Percentiles rank a stretch among this genome's conserved stretches.
Conservation (phyloP, 2,329 filamentous ascomycete species). For the Hymenoscyphus infarciens region DNA sequence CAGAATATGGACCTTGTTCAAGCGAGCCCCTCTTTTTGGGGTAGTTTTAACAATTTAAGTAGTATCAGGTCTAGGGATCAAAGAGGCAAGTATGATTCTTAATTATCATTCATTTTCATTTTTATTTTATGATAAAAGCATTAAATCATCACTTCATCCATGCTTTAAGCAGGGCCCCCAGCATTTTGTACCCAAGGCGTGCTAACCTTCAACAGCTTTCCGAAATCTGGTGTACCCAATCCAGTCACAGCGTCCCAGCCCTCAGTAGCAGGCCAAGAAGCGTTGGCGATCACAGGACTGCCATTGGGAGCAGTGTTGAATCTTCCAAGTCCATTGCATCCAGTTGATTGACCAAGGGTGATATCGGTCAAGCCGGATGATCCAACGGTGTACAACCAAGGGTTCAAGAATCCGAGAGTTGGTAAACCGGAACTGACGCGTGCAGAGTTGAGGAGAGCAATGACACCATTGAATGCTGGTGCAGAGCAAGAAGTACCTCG, state of each 20-base stretch:
- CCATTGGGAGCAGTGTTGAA: constrained; percentile 21
- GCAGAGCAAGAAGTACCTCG: constrained; percentile 45
- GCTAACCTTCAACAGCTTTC: constrained; percentile 23
- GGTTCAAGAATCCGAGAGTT: constrained; percentile 55
- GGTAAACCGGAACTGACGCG: constrained; percentile 26
- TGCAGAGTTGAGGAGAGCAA: constrained; percentile 59
- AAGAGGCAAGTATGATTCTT: too few species aligned
- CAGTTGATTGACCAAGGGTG: constrained; percentile 35
- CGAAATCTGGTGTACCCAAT: constrained; percentile 37
- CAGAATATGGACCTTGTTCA: too few species aligned
- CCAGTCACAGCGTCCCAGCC: constrained; percentile 47
- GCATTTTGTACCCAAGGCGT: constrained; percentile 21
- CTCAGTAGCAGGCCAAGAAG: constrained; percentile 39
- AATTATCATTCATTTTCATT: not conserved
- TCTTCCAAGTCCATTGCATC: constrained; percentile 30
- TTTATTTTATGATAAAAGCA: not conserved
- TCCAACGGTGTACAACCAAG: constrained; percentile 52
- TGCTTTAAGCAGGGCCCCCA: constrained; percentile 9
- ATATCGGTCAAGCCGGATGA: constrained; percentile 47
- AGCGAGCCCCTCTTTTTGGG: too few species aligned
- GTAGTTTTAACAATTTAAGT: too few species aligned
- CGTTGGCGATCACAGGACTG: constrained; percentile 30
- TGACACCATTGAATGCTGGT: constrained; percentile 55
- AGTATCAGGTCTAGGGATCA: too few species aligned
- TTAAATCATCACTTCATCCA: constrained; percentile 8